A percentile compares a stretch with the other conserved stretches of the same genome.
Conservation (phyloP, 139 green algal species). For the Eudorina sp. region DNA sequence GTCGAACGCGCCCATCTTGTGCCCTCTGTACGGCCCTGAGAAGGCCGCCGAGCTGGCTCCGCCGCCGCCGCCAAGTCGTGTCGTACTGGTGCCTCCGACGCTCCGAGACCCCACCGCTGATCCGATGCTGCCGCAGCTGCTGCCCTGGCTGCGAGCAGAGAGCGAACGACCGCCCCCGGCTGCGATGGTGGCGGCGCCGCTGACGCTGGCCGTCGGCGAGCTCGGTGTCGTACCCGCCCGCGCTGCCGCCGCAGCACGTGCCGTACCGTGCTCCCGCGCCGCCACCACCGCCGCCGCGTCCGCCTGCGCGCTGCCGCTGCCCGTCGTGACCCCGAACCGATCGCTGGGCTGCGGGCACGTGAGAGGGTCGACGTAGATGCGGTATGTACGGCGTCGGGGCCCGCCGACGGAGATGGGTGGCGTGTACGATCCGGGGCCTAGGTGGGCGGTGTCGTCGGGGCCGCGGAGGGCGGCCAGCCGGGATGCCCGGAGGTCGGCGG, state of each 20-base stretch:
- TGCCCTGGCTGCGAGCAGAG: background rate
- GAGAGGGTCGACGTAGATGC: constrained; percentile 31
- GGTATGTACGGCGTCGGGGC: constrained; percentile 15
- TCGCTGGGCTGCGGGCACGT: background rate
- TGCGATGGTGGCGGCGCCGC: background rate
- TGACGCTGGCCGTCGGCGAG: background rate
- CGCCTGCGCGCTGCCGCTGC: background rate
- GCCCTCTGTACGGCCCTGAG: background rate
- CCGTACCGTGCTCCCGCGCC: background rate
- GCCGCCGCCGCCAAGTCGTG: background rate
- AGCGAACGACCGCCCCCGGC: background rate
- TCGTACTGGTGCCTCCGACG: background rate
- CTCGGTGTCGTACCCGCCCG: background rate
- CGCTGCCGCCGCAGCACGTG: background rate
- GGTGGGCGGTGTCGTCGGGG: constrained; percentile 17
- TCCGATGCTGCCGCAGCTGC: background rate
- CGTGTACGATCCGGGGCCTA: constrained; percentile 22
- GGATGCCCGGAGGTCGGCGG: background rate
- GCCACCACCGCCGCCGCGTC: background rate
- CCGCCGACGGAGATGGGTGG: constrained; percentile 10
- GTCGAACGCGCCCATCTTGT: background rate
- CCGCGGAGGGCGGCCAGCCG: background rate
- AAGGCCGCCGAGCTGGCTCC: constrained; percentile 8
- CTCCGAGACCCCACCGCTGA: background rate
- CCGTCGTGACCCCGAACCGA: background rate